phyloP scores from a whole-genome alignment of 768 basidiomycete genomes.

The Suillus fuscotomentosus region DNA sequence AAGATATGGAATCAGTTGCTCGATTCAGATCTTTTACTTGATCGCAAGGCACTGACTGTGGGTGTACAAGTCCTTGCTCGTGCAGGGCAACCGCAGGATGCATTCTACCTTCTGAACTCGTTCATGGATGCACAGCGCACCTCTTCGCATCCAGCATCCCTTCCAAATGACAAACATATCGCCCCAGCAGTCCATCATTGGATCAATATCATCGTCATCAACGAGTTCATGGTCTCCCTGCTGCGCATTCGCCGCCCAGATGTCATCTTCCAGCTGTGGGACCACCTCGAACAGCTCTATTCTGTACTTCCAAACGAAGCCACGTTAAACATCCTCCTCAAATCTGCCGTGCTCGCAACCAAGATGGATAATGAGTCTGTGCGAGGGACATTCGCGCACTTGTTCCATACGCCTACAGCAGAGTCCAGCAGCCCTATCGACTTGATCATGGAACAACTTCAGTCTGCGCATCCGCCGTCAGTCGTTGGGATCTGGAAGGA shows the following conservation, averaged over 20 bases:
- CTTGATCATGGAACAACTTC: constrained; percentile 27
- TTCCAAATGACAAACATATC: constrained; percentile 1
- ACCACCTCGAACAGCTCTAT: constrained; percentile 60
- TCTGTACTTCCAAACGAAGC: constrained; percentile 50
- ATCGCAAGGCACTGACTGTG: constrained; percentile 45
- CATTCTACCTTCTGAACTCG: constrained; percentile 49
- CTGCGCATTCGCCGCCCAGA: constrained; percentile 57
- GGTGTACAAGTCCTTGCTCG: constrained; percentile 52
- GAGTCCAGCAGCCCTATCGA: constrained; percentile 20
- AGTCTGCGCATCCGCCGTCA: constrained; percentile 25
- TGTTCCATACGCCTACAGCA: constrained; percentile 30
- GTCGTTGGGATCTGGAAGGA: constrained; percentile 45
- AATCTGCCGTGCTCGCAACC: constrained; percentile 53
- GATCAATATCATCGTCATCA: constrained; percentile 32
- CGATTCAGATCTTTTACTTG: constrained; percentile 36
- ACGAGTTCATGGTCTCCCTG: constrained; percentile 49
- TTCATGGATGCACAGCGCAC: constrained; percentile 25
- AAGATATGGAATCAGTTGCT: constrained; percentile 43
- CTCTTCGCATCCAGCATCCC: constrained; percentile 10
- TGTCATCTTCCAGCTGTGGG: constrained; percentile 65
- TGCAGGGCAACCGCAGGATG: constrained; percentile 42
- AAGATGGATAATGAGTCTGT: constrained; percentile 50
- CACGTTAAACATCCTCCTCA: constrained; percentile 61
- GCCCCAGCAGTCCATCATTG: not conserved
- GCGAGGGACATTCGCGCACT: constrained; percentile 45